phyloP scores from a whole-genome alignment of 2,329 filamentous ascomycete species.

The Cryphonectria radicalis region DNA sequence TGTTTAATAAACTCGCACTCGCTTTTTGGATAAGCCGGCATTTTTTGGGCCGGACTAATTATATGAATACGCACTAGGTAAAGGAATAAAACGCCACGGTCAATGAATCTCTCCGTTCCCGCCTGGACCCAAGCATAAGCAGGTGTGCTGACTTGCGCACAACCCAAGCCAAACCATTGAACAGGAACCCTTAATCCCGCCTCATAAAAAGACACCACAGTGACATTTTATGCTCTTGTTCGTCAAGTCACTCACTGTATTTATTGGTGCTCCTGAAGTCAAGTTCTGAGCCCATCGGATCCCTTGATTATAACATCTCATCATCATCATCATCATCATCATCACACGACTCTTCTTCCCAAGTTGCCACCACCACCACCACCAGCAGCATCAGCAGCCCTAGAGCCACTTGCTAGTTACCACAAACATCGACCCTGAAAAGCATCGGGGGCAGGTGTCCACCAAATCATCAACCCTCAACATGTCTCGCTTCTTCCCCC shows the following conservation, averaged over 20 bases:
- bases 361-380: background rate
- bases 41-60: background rate
- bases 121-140: background rate
- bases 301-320: background rate
- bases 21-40: background rate
- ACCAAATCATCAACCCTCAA: background rate
- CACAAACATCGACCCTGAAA: background rate
- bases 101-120: conserved; percentile 1
- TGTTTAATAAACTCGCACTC: background rate
- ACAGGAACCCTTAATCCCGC: background rate
- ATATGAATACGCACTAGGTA: background rate
- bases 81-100: too few relatives aligned
- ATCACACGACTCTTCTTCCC: too few relatives aligned
- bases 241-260: background rate
- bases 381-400: background rate
- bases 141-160: background rate
- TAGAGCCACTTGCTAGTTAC: background rate
- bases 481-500: conserved; percentile 62
- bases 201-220: background rate
- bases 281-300: background rate
- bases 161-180: background rate
- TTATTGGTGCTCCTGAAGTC: background rate
- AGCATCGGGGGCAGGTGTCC: background rate
- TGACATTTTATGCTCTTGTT: background rate
- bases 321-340: too few relatives aligned